phyloP scores from a whole-genome alignment of 768 basidiomycete genomes.

The Mycena latifolia region DNA sequence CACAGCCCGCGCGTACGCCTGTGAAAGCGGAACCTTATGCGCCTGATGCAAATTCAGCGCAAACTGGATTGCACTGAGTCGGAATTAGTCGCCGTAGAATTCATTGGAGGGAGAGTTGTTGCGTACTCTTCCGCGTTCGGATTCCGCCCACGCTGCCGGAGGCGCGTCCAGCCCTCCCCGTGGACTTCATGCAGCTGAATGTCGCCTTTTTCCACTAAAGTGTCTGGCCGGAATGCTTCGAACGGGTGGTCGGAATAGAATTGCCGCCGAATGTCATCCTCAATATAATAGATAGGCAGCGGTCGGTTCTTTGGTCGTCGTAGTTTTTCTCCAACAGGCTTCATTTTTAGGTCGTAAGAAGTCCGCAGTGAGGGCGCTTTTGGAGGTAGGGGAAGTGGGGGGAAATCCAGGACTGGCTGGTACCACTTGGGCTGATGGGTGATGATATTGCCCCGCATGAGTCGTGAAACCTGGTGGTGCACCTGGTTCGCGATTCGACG shows the following conservation, averaged over 20 bases:
- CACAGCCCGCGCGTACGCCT: conserved; percentile 85
- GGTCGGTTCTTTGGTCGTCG: conserved; percentile 60
- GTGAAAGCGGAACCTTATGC: conserved; percentile 73
- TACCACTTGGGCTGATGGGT: conserved; percentile 84
- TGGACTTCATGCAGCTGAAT: conserved; percentile 69
- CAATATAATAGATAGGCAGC: conserved; percentile 77
- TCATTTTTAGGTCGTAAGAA: conserved; percentile 61
- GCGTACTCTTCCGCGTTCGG: conserved; percentile 94
- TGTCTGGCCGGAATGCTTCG: conserved; percentile 88
- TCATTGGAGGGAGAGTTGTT: conserved; percentile 1
- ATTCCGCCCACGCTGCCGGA: conserved; percentile 85
- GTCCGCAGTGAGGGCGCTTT: conserved; percentile 73
- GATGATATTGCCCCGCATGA: conserved; percentile 76
- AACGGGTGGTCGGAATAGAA: conserved; percentile 98
- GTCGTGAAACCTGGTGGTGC: conserved; percentile 86
- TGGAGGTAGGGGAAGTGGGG: conserved; percentile 89
- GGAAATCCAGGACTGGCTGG: conserved; percentile 85
- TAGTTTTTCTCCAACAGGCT: conserved; percentile 42
- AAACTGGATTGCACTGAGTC: conserved; percentile 79
- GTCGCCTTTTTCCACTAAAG: conserved; percentile 77
- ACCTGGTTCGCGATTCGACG: conserved; percentile 89
- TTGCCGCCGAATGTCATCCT: conserved; percentile 88
- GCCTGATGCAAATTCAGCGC: conserved; percentile 80
- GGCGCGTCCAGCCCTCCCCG: conserved; percentile 79
- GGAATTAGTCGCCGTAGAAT: conserved; percentile 28